phyloP scores from a whole-genome alignment of 2,329 filamentous ascomycete genomes.

The Ophiostoma populinum region DNA sequence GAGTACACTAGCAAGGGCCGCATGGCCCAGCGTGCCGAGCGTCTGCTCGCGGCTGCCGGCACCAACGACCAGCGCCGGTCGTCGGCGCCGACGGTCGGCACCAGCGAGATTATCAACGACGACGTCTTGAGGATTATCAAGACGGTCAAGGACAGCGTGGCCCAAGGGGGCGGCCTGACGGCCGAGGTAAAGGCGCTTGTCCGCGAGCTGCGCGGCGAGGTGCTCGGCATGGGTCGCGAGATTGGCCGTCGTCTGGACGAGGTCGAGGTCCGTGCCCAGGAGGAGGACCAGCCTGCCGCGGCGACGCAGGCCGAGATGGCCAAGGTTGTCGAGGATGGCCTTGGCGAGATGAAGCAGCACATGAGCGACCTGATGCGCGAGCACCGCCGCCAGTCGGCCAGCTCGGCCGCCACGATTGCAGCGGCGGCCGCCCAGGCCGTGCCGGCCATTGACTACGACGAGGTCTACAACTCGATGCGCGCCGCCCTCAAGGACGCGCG shows the following conservation, averaged over 20 bases:
- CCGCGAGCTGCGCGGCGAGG: conserved; percentile 76
- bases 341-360: conserved; percentile 69
- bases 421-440: conserved; percentile 34
- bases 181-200: conserved; percentile 85
- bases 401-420: conserved; percentile 23
- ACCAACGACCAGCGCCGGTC: conserved; percentile 22
- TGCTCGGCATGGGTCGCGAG: conserved; percentile 86
- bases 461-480: conserved; percentile 73
- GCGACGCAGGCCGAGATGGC: conserved; percentile 54
- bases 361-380: conserved; percentile 67
- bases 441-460: conserved; percentile 53
- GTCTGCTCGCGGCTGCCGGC: conserved; percentile 22
- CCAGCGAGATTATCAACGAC: conserved; percentile 47
- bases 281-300: conserved; percentile 28
- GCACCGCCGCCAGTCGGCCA: conserved; percentile 49
- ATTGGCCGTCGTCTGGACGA: conserved; percentile 76
- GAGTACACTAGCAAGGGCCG: conserved; percentile 19
- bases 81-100: conserved; percentile 26
- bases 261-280: conserved; percentile 37
- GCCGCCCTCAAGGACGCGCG: conserved; percentile 51
- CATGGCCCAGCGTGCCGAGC: conserved; percentile 25
- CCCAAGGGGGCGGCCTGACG: conserved; percentile 74
- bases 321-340: conserved; percentile 60
- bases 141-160: conserved; percentile 79
- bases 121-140: conserved; percentile 71